These are phyloP conservation scores for Fusarium sp. DNA, from an alignment of 2,329 filamentous ascomycete species.

Conservation along the genomic window DNA sequence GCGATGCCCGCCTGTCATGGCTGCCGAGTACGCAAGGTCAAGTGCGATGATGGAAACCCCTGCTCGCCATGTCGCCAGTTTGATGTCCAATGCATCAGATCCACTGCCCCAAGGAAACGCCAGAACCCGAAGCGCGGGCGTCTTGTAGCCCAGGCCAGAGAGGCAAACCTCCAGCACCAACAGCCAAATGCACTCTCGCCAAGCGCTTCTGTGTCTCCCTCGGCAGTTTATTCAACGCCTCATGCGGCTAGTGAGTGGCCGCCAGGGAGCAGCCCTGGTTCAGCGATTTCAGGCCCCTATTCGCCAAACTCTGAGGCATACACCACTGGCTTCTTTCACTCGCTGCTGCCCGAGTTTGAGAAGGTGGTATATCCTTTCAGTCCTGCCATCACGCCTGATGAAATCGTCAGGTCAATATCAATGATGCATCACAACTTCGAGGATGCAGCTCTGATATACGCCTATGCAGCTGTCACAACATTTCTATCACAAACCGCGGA, in stretches of 20 bases:
- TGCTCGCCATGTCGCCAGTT: constrained; percentile 36
- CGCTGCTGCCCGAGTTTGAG: constrained; percentile 30
- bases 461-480: constrained; percentile 35
- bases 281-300: constrained; percentile 13
- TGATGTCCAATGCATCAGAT: constrained; percentile 33
- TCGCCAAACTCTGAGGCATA: constrained; percentile 26
- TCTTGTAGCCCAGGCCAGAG: constrained; percentile 34
- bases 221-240: constrained; percentile 19
- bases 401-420: constrained; percentile 29
- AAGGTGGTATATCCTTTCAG: constrained; percentile 37
- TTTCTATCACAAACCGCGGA: constrained; percentile 33
- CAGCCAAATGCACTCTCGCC: constrained; percentile 22
- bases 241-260: constrained; percentile 25
- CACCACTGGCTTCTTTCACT: constrained; percentile 28
- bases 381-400: constrained; percentile 29
- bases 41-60: constrained; percentile 37
- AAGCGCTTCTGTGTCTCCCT: constrained; percentile 28
- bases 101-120: constrained; percentile 30
- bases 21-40: constrained; percentile 41
- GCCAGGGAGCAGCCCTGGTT: constrained; percentile 26
- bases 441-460: constrained; percentile 33
- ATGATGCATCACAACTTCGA: constrained; percentile 33
- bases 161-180: constrained; percentile 26
- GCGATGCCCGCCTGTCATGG: constrained; percentile 37
- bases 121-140: constrained; percentile 35